Base-by-base conservation (phyloP, 768 basidiomycete species). In the Phylloporus sp. region DNA sequence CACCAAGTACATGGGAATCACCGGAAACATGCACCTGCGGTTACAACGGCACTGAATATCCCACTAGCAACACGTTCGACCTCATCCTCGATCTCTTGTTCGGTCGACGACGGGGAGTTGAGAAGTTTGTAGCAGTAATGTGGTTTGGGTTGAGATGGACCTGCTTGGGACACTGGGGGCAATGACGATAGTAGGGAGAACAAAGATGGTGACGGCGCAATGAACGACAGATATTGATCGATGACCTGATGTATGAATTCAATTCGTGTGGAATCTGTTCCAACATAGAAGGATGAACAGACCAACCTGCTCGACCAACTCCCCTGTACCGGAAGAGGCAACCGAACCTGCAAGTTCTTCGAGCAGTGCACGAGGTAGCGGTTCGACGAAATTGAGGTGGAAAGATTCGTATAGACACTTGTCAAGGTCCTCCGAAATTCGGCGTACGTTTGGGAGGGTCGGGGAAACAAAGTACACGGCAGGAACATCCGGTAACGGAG, bases 401-500 rank as follows among this genome's bases (percentile, higher is more conserved):
- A 87, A 93, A 1, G 90, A 84, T 58, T 96, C 90, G 62, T 99
- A 99, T 36, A 97, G 76, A 22, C 76, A 74, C 61, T 91, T 90
- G 64, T 84, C 82, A 29, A 98, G 78, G 69, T 99, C 96, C 64
- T 95, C 86, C 14, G 91, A 86, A 75, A 99, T 95, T 50, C 95
- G 79, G 49, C 78, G 76, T 56, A 98, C 78, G 63, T 98, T 99
- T 44, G 73, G 69, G 11, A 89, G 71, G 2, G 91, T 95, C 0
- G 96, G 95, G 0, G 92, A 79, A 41, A 98, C 87, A 62, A 99
- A 96, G 72, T 99, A 99, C 24, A 98, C 79, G 2, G 96, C 93
- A 15, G 96, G 96, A 2, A 99, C 96, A 64, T 99, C 96, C 10
- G 90, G 80, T 32, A 99, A 71, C 5, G 92, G 79, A 22, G 96